phyloP scores from a whole-genome alignment of 2,329 filamentous ascomycete species.

The Sporothrix brunneoviolacea region DNA sequence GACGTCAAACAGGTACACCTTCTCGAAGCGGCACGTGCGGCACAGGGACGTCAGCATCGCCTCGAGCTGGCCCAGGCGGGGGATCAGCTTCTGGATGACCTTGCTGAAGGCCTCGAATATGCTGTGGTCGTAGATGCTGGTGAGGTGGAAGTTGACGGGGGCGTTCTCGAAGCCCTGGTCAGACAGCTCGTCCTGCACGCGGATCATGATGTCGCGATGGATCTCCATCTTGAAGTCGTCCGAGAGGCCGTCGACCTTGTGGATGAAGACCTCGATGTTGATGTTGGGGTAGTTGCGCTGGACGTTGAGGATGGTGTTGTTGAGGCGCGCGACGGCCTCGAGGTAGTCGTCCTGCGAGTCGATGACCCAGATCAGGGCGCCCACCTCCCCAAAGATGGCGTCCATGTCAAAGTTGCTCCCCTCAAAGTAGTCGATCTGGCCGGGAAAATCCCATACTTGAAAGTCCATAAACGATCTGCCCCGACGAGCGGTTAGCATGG shows the following conservation, averaged over 20 bases:
- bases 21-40: conserved; percentile 90
- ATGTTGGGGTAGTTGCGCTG: conserved; percentile 86
- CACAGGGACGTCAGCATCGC: conserved; percentile 90
- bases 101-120: conserved; percentile 97
- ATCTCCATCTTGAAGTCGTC: conserved; percentile 96
- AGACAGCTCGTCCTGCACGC: conserved; percentile 90
- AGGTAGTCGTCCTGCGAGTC: conserved; percentile 98
- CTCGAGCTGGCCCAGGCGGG: conserved; percentile 86
- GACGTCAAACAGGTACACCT: conserved; percentile 96
- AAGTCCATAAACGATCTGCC: conserved; percentile 96
- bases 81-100: conserved; percentile 95
- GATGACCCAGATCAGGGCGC: conserved; percentile 95
- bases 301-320: conserved; percentile 81
- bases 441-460: conserved; percentile 95
- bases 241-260: conserved; percentile 96
- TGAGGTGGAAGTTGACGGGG: conserved; percentile 90
- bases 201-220: conserved; percentile 91
- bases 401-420: conserved; percentile 86
- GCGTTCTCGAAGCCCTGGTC: conserved; percentile 92
- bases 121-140: conserved; percentile 96
- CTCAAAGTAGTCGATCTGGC: conserved; percentile 83
- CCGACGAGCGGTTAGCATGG: too few species aligned
- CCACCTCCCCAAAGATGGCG: conserved; percentile 88
- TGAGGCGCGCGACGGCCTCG: conserved; percentile 79
- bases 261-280: conserved; percentile 97